phyloP scores from a whole-genome alignment of 768 basidiomycete species.

The Gymnopilus dilepis region DNA sequence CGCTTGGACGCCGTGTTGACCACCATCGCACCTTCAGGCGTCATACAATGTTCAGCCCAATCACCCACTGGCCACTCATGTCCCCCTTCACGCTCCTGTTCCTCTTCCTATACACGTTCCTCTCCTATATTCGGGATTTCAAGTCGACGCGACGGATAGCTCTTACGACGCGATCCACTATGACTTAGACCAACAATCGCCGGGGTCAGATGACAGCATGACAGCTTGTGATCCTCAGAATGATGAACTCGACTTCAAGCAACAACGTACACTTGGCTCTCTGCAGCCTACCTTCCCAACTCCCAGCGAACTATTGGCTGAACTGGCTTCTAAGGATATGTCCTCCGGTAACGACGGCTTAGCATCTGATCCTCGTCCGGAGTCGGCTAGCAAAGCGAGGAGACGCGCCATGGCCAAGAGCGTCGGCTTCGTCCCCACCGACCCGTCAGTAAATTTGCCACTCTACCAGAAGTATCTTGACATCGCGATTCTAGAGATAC shows the following conservation, averaged over 20 bases:
- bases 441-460: constrained; percentile 51
- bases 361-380: constrained; percentile 27
- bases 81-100: constrained; percentile 22
- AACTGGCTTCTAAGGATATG: constrained; percentile 37
- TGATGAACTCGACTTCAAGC: constrained; percentile 8
- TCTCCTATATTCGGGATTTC: constrained; percentile 13
- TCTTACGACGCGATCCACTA: not conserved
- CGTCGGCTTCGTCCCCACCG: constrained; percentile 62
- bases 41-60: not conserved
- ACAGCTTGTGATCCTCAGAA: constrained; percentile 15
- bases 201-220: not conserved
- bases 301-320: constrained; percentile 64
- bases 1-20: not conserved
- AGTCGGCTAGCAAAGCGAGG: constrained; percentile 60
- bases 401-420: constrained; percentile 61
- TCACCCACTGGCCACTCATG: not conserved
- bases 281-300: constrained; percentile 58
- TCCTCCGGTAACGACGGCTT: constrained; percentile 16
- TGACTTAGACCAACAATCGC: not conserved
- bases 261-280: constrained; percentile 1
- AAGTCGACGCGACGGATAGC: not conserved
- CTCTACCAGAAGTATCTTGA: constrained; percentile 9
- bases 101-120: constrained; percentile 19
- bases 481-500: constrained; percentile 49
- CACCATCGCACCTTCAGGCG: not conserved